Evolutionary conservation across 2,329 filamentous ascomycete genomes (phyloP).

Genomic region (Alternaria sp.): DNA sequence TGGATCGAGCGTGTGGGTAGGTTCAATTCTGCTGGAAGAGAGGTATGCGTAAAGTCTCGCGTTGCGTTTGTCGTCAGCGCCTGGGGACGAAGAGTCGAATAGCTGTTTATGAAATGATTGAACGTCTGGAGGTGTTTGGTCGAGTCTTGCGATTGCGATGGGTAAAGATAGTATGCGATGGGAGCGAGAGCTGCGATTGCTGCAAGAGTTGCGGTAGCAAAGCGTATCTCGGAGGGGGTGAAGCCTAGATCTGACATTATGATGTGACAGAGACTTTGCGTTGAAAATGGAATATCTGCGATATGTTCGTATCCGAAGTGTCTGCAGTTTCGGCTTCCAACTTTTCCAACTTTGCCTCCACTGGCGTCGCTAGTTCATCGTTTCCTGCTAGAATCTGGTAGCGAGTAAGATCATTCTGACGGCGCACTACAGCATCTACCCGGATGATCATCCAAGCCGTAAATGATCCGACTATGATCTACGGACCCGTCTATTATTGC

Average conservation of each 20-base stretch:
- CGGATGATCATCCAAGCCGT: constrained; percentile 5
- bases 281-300: neutral
- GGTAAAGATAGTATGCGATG: constrained; percentile 24
- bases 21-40: constrained; percentile 53
- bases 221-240: constrained; percentile 23
- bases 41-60: constrained; percentile 50
- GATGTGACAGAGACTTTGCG: neutral
- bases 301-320: neutral
- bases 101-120: constrained; percentile 49
- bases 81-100: constrained; percentile 51
- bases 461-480: constrained; percentile 7
- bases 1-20: constrained; percentile 49
- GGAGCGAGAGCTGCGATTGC: constrained; percentile 24
- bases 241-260: constrained; percentile 28
- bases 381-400: neutral
- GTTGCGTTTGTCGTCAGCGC: constrained; percentile 50
- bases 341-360: neutral
- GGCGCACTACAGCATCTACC: constrained; percentile 3
- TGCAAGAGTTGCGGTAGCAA: constrained; percentile 31
- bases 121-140: constrained; percentile 39
- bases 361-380: neutral
- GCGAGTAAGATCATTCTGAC: constrained; percentile 1
- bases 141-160: constrained; percentile 20
- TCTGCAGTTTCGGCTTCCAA: neutral
- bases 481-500: neutral